Conservation (phyloP, 2,329 filamentous ascomycete genomes). For the Pseudogymnoascus sp. region DNA sequence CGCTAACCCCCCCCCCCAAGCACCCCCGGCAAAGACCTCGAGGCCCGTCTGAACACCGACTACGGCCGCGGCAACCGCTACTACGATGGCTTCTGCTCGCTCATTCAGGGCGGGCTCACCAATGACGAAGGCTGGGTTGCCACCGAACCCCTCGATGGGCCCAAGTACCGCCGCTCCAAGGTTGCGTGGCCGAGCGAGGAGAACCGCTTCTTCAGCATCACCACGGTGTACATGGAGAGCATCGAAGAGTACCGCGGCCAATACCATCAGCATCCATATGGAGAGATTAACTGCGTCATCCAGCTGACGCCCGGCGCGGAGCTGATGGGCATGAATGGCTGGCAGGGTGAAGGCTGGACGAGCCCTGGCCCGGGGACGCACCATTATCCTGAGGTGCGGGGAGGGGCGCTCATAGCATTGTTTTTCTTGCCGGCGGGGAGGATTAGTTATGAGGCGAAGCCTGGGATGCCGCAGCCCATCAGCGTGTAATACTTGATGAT, state of each 20-base stretch:
- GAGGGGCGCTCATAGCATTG: constrained; percentile 41
- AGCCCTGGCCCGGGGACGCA: constrained; percentile 45
- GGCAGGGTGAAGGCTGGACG: constrained; percentile 49
- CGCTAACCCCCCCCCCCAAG: constrained; percentile 13
- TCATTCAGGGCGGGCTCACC: constrained; percentile 31
- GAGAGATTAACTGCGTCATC: constrained; percentile 47
- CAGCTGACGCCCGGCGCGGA: constrained; percentile 41
- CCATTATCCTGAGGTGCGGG: constrained; percentile 45
- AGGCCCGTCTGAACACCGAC: constrained; percentile 33
- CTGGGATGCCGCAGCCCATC: constrained; percentile 34
- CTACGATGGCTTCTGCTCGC: constrained; percentile 35
- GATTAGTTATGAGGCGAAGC: constrained; percentile 40
- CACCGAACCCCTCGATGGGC: constrained; percentile 34
- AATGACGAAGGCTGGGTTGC: constrained; percentile 37
- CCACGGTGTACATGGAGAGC: constrained; percentile 48
- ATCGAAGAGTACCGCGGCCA: constrained; percentile 40
- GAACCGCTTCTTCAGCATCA: constrained; percentile 46
- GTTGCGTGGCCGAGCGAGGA: constrained; percentile 37
- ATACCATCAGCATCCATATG: constrained; percentile 45
- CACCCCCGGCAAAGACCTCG: constrained; percentile 38
- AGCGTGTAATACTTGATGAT: constrained; percentile 8
- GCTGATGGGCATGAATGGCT: constrained; percentile 46
- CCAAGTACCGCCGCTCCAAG: constrained; percentile 38
- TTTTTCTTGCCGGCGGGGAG: constrained; percentile 48
- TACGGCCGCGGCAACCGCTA: constrained; percentile 36